Evolutionary conservation across 2,329 filamentous ascomycete species (phyloP).

Genomic region (Ceratocystis cubensis): DNA sequence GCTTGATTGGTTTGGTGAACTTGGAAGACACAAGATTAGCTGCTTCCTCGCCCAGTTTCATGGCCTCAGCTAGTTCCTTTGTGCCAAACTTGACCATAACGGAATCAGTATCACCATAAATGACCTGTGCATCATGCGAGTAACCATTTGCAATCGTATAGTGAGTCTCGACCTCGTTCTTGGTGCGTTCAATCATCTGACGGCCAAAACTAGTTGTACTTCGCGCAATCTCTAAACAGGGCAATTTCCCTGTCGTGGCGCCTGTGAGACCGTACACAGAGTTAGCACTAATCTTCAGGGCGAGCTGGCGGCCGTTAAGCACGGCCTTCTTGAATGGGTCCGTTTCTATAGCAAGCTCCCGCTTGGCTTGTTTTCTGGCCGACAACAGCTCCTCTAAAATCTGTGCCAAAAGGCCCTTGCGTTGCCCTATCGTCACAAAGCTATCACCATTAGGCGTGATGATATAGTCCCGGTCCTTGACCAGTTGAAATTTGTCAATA

Average conservation of each 20-base stretch:
- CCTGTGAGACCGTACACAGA: conserved; percentile 95
- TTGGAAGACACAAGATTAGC: conserved; percentile 78
- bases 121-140: conserved; percentile 85
- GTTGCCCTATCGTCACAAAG: conserved; percentile 76
- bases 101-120: conserved; percentile 97
- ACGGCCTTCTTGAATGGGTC: conserved; percentile 98
- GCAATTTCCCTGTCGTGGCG: conserved; percentile 88
- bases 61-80: conserved; percentile 70
- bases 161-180: conserved; percentile 79
- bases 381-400: conserved; percentile 86
- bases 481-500: conserved; percentile 62
- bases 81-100: conserved; percentile 99
- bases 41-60: conserved; percentile 92
- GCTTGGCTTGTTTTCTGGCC: conserved; percentile 92
- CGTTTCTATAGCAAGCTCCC: conserved; percentile 73
- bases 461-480: conserved; percentile 91
- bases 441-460: conserved; percentile 88
- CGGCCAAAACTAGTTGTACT: conserved; percentile 95
- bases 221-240: conserved; percentile 87
- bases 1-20: conserved; percentile 93
- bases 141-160: conserved; percentile 94
- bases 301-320: conserved; percentile 89
- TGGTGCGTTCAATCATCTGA: conserved; percentile 98
- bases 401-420: conserved; percentile 84
- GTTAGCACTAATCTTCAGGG: conserved; percentile 93